Evolutionary conservation across 345 rosid species (phyloP).

Genomic region (Microcos paniculata): DNA sequence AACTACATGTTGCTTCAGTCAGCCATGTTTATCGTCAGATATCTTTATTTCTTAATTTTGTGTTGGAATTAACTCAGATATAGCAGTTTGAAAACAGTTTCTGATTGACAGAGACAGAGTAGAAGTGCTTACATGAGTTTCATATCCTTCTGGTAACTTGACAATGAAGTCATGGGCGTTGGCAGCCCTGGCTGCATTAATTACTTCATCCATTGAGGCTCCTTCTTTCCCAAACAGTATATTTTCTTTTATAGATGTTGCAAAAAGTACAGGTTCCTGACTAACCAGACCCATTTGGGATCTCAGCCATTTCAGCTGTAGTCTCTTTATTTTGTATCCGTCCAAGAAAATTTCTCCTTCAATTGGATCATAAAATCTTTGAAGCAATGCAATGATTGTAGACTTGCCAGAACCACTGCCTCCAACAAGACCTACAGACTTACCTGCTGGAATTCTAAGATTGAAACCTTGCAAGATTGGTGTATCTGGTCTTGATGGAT

Average conservation of each 20-base stretch:
- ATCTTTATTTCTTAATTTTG: too few relatives aligned
- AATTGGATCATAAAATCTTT: conserved; percentile 60
- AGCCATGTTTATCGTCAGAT: too few relatives aligned
- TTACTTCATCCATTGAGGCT: conserved; percentile 54
- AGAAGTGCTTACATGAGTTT: conserved; percentile 53
- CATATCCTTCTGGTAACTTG: conserved; percentile 64
- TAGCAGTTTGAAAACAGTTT: not conserved
- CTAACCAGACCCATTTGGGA: conserved; percentile 66
- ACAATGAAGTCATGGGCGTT: conserved; percentile 69
- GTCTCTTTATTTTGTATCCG: conserved; percentile 52
- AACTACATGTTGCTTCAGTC: too few relatives aligned
- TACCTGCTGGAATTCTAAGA: conserved; percentile 56
- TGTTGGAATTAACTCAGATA: not conserved
- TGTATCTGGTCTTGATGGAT: conserved; percentile 68
- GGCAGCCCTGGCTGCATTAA: conserved; percentile 52
- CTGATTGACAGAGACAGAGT: not conserved
- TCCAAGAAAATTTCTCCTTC: conserved; percentile 59
- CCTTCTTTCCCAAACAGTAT: conserved; percentile 68
- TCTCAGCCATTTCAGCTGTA: conserved; percentile 68
- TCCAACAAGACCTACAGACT: conserved; percentile 62
- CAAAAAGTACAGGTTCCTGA: conserved; percentile 68
- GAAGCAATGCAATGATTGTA: conserved; percentile 53
- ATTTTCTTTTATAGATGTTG: conserved; percentile 59
- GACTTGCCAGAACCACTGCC: conserved; percentile 81
- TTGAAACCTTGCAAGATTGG: conserved; percentile 52